phyloP scores from a whole-genome alignment of 2,329 filamentous ascomycete genomes.

The Diaporthe caulivora region DNA sequence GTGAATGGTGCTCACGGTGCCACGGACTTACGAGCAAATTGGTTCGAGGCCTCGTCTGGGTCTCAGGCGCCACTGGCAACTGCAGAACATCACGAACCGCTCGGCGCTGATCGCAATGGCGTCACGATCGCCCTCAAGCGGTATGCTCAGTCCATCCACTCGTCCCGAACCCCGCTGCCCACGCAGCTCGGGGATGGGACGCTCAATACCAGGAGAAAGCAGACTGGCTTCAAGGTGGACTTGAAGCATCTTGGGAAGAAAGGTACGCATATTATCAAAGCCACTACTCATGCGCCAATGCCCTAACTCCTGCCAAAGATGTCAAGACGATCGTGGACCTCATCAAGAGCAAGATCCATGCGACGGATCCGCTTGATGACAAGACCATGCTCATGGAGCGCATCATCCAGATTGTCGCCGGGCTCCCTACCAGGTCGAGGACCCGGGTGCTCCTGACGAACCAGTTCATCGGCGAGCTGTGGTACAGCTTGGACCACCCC shows the following conservation, averaged over 20 bases:
- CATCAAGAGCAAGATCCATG: slow-evolving; percentile 72
- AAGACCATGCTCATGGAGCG: slow-evolving; percentile 83
- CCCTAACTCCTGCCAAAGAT: slow-evolving; percentile 57
- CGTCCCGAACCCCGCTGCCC: slow-evolving; percentile 72
- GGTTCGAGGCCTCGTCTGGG: slow-evolving; percentile 38
- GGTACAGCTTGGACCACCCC: slow-evolving; percentile 79
- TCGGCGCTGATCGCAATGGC: slow-evolving; percentile 49
- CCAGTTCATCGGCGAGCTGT: slow-evolving; percentile 76
- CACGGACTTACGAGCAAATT: neutral
- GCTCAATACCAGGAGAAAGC: slow-evolving; percentile 62
- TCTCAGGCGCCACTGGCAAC: slow-evolving; percentile 38
- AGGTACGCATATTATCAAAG: slow-evolving; percentile 49
- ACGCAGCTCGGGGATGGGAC: slow-evolving; percentile 73
- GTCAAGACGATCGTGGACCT: slow-evolving; percentile 72
- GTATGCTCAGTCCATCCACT: slow-evolving; percentile 53
- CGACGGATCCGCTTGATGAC: slow-evolving; percentile 75
- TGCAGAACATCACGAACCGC: slow-evolving; percentile 40
- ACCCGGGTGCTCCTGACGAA: slow-evolving; percentile 74
- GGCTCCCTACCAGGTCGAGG: slow-evolving; percentile 72
- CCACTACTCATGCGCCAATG: neutral
- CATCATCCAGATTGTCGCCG: slow-evolving; percentile 77
- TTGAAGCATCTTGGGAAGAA: slow-evolving; percentile 65
- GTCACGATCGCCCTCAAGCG: slow-evolving; percentile 50
- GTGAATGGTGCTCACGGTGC: neutral
- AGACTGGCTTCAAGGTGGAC: slow-evolving; percentile 67